Evolutionary conservation across 192 early-diverging fungal species (phyloP), one percentile per base, ranked within the genome.

Genomic region (Coemansia sp.): DNA sequence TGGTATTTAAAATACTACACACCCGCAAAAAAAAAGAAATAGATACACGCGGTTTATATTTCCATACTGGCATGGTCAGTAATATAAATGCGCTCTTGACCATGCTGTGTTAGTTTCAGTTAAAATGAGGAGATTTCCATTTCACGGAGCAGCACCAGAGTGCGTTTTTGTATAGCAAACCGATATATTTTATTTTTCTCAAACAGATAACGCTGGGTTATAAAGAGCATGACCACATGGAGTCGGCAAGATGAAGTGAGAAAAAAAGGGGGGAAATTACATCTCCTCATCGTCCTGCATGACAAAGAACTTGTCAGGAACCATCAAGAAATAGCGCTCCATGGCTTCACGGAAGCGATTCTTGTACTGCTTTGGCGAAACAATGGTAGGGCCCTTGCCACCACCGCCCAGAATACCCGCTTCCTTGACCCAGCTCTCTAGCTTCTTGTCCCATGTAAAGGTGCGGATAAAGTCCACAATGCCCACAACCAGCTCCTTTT

Each of bases 371-470:
- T 90, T 85, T 8, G 97, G 97, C 20, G 94, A 93, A 11, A 98
- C 91, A 75, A 99, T 99, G 1, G 97, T 99, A 3, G 97, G 97
- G 32, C 92, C 90, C 66, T 87, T 89, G 8, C 92, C 90, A 18
- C 94, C 93, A 14, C 96, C 95, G n/a, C 95, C 95, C 50, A 97
- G 70, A 67, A 95, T 85, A 6, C 89, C 91, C 0, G 94, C 86
- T 68, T 97, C 96, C 76, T 99, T 99, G 34, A 99, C 96, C 95
- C 95, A 97, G 60, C 89, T 93, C 72, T 99, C 97, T 17, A 99
- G 71, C 77, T 94, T 94, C 83, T 99, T 99, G 73, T 99, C 97
- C 95, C 96, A 99, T 0, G 96, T 99, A 73, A 96, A 99, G 7
- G 94, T 94, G 51, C 96, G 89, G 49, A 98, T 97, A 81, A 94